Evolutionary conservation across 1,284 basidiomycete genomes (phyloP).

Genomic region (Vanrija humicola): DNA sequence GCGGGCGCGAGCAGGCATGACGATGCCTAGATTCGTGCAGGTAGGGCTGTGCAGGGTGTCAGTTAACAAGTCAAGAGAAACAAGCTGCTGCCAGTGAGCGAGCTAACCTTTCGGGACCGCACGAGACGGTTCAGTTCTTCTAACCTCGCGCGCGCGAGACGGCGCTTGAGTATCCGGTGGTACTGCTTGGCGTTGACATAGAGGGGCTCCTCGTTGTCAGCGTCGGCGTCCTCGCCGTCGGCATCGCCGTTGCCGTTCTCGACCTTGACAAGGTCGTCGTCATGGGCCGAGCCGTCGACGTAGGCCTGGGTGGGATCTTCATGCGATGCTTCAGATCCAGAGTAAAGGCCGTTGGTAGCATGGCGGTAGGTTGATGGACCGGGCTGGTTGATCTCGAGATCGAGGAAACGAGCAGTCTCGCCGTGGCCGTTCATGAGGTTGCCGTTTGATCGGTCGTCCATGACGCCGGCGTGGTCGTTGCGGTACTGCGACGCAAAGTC

Average conservation of each 20-base stretch:
- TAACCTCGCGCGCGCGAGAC: slow-evolving; percentile 77
- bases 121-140: slow-evolving; percentile 90
- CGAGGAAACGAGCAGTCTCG: slow-evolving; percentile 28
- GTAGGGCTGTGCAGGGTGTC: slow-evolving; percentile 65
- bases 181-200: slow-evolving; percentile 98
- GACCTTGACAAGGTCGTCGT: slow-evolving; percentile 20
- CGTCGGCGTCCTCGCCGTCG: slow-evolving; percentile 21
- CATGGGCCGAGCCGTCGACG: slow-evolving; percentile 5
- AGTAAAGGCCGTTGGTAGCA: slow-evolving; percentile 3
- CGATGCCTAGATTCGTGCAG: slow-evolving; percentile 95
- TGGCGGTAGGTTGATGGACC: slow-evolving; percentile 30
- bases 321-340: slow-evolving; percentile 12
- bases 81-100: not conserved
- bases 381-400: slow-evolving; percentile 29
- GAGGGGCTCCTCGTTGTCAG: slow-evolving; percentile 83
- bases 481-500: slow-evolving; percentile 17
- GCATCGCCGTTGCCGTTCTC: slow-evolving; percentile 19
- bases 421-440: slow-evolving; percentile 10
- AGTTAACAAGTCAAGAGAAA: not conserved
- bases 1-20: slow-evolving; percentile 92
- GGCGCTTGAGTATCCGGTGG: slow-evolving; percentile 88
- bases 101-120: slow-evolving; percentile 76
- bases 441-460: slow-evolving; percentile 5
- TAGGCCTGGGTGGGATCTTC: slow-evolving; percentile 8
- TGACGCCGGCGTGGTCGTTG: slow-evolving; percentile 4